phyloP scores from a whole-genome alignment of 1,284 basidiomycete genomes.

The Naganishia sp. region DNA sequence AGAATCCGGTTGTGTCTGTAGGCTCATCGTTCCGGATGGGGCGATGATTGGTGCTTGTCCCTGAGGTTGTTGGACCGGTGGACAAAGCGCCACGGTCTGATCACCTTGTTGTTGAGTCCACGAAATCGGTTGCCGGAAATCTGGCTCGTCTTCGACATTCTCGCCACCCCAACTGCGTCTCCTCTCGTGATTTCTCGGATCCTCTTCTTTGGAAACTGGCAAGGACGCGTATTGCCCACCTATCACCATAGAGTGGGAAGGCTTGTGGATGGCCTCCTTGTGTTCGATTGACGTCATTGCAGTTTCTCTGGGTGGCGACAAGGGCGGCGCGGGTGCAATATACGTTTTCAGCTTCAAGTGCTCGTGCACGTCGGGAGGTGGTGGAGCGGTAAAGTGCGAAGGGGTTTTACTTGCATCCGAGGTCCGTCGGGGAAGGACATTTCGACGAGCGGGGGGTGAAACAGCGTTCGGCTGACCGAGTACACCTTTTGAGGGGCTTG shows the following conservation, averaged over 20 bases:
- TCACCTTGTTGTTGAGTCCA: constrained; percentile 11
- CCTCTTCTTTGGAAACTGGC: constrained; percentile 21
- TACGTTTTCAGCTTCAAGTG: constrained; percentile 49
- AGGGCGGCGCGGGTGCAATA: constrained; percentile 52
- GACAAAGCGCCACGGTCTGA: background rate
- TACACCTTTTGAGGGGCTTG: constrained; percentile 28
- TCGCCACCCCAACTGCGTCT: constrained; percentile 46
- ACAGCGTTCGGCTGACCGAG: constrained; percentile 16
- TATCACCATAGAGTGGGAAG: constrained; percentile 39
- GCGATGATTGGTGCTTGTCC: background rate
- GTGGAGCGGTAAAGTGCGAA: constrained; percentile 45
- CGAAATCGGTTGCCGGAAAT: background rate
- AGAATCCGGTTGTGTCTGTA: too few species aligned
- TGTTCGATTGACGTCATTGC: background rate
- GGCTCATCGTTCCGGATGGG: background rate
- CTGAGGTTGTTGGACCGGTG: constrained; percentile 36
- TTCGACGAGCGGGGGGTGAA: constrained; percentile 19
- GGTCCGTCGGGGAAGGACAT: constrained; percentile 22
- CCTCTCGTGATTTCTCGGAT: constrained; percentile 40
- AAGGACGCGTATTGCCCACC: constrained; percentile 46
- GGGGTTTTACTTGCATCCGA: constrained; percentile 37
- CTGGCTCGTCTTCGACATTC: constrained; percentile 24
- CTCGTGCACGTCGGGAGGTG: constrained; percentile 46
- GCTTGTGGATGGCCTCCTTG: constrained; percentile 23
- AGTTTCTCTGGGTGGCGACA: constrained; percentile 45